Percentiles rank a stretch among this genome's conserved stretches.
Conservation (phyloP, 1,139 yeast species). For the Pichia sp. region DNA sequence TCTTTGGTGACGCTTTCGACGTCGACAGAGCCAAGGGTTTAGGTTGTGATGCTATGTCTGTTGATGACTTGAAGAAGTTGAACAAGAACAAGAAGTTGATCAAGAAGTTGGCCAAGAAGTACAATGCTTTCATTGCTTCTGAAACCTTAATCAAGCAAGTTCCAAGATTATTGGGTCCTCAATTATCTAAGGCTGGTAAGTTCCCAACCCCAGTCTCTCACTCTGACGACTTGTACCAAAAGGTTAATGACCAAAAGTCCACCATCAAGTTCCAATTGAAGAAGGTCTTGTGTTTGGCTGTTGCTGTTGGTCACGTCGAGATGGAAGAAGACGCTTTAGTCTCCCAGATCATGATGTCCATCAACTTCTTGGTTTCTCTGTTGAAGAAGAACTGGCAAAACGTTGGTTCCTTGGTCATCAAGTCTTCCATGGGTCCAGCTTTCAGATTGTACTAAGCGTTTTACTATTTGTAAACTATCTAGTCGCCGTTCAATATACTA, state of each 20-base stretch:
- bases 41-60: constrained; percentile 99
- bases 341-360: constrained; percentile 97
- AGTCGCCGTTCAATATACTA: constrained; percentile 3
- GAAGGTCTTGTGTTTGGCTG: constrained; percentile 94
- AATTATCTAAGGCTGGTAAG: constrained; percentile 99
- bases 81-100: constrained; percentile 99
- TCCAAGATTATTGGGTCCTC: constrained; percentile 99
- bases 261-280: constrained; percentile 99
- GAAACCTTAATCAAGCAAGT: constrained; percentile 99
- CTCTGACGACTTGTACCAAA: constrained; percentile 94
- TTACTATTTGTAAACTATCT: constrained; percentile 3
- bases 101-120: constrained; percentile 99
- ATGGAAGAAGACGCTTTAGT: constrained; percentile 97
- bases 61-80: constrained; percentile 99
- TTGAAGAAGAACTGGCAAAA: constrained; percentile 99
- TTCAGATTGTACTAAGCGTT: constrained; percentile 87
- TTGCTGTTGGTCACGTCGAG: constrained; percentile 96
- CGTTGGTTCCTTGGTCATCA: constrained; percentile 98
- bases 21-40: constrained; percentile 99
- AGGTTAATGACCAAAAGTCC: constrained; percentile 96
- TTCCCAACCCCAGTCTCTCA: constrained; percentile 99
- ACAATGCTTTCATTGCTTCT: constrained; percentile 99
- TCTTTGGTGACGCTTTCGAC: constrained; percentile 99
- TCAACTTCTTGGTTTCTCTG: constrained; percentile 98
- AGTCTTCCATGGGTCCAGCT: constrained; percentile 99